Evolutionary conservation across 768 basidiomycete species (phyloP), one percentile per base, ranked within the genome.

Genomic region (Gymnopilus junonius): DNA sequence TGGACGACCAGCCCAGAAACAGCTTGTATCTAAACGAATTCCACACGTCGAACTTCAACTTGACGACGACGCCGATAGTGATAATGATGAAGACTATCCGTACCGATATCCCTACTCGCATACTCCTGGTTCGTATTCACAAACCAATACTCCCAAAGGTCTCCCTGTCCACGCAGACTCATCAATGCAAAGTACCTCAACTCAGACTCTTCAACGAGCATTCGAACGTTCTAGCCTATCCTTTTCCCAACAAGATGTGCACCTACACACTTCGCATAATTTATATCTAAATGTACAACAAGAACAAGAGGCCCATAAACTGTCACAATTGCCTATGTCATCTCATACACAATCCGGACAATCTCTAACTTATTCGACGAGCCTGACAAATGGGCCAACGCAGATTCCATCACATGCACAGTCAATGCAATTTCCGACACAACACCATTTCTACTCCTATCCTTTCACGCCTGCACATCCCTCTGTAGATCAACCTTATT

Each of bases 81-180:
- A 61, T 6, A 60, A 65, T 21, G 62, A 59, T 20, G 29, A 59
- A 21, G 55, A 51, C n/a, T 62, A 65, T 50, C 59, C 60, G 4
- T 60, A 62, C 62, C 65, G 39, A 40, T 65, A 70, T 58, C 32
- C 63, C 4, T 58, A 62, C 23, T 55, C 45, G 3, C 54, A 40
- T 20, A 59, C 59, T 8, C 64, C 66, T 17, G 58, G 58, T 27
- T 58, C 58, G 8, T 37, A 65, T 46, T 59, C 59, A 25, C 59
- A 65, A 8, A 62, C 65, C 32, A 43, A 60, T 21, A 69, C 68
- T 11, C 68, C 68, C 1, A 69, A 39, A 35, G 68, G 68, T 51
- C n/a, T 65, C 31, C 55, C 55, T 15, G 11, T 14, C 14, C 10
- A 17, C 37, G 8, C 46, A 27, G 2, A 34, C n/a, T 31, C 58